These are phyloP conservation scores for Castanospermum australe DNA, from an alignment of 306 rosid species.

Conservation along the genomic window DNA sequence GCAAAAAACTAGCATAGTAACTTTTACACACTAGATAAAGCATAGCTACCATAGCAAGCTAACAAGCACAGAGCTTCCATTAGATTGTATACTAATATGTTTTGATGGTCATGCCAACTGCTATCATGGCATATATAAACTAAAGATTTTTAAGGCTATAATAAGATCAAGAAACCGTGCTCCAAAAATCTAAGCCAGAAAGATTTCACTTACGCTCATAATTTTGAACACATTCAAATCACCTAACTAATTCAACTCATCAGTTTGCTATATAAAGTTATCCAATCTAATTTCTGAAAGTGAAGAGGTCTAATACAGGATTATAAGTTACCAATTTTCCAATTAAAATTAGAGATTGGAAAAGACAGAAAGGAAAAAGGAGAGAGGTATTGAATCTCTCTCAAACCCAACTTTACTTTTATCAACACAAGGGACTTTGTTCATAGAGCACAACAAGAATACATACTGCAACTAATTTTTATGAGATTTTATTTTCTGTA, in stretches of 20 bases:
- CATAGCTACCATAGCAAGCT: not conserved
- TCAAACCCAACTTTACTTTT: not conserved
- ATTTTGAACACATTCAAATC: not conserved
- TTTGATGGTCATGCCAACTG: not conserved
- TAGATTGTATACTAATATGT: not conserved
- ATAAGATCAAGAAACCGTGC: not conserved
- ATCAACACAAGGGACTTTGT: not conserved
- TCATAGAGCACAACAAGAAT: constrained; percentile 6
- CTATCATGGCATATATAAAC: not conserved
- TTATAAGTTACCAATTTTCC: not conserved
- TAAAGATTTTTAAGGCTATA: not conserved
- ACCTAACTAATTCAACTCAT: not conserved
- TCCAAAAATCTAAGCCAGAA: not conserved
- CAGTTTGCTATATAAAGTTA: not conserved
- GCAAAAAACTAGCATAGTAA: not conserved
- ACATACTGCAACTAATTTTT: not conserved
- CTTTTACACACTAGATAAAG: not conserved
- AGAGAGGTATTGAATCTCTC: not conserved
- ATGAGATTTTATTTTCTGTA: not conserved
- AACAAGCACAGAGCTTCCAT: not conserved
- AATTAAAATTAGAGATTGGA: not conserved
- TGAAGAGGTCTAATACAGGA: not conserved
- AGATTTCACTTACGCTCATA: not conserved
- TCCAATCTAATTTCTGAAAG: not conserved
- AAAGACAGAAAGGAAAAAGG: not conserved